Base-by-base conservation (phyloP, 495 filamentous ascomycete genomes). In the Penicillium goetzii region DNA sequence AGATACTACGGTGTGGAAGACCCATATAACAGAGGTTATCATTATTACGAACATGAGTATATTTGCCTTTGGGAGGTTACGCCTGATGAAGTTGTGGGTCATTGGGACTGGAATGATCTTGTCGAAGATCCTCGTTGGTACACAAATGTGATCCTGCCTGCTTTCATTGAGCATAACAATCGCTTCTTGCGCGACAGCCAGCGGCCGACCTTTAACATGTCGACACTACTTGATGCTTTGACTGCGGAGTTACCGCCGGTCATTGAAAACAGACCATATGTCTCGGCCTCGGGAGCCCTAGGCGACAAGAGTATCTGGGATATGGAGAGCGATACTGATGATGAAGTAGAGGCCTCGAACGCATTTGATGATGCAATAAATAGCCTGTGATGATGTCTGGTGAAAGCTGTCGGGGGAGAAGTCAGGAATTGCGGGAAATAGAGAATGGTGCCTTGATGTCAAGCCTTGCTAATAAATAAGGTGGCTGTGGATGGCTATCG, bases 21-120 rank as follows among this genome's bases (percentile, higher is more conserved):
- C 28, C 57, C 57, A 38, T 59, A 51, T 51, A n/a, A 19, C 4
- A 51, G 28, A 25, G 25, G 6, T 19, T 59, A 51, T 59, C 2
- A 43, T n/a, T 36, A 59, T 38, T 59, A 59, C 28, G 12, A 51
- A 23, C 26, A 38, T 59, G 57, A 59, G 38, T 51, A 51, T 59
- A 43, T 59, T 19, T 59, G 57, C 34, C 43, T 51, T 36, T 59
- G 57, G 57, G 57, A 59, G 57, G 43, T 59, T 1, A 51, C 43
- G 30, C 57, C 57, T 10, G 41, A 59, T 32, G 57, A 59, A 33
- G 43, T 59, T 34, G 43, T 59, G 1, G 57, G 2, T 11, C 28
- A 50, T 26, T 36, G 41, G 43, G 30, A 59, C 26, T 59, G 43
- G 57, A 43, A 59, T 10, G 25, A 14, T 12, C 57, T 59, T 36